Evolutionary conservation across 768 basidiomycete genomes (phyloP).

Genomic region (Lentinula guzmanii): DNA sequence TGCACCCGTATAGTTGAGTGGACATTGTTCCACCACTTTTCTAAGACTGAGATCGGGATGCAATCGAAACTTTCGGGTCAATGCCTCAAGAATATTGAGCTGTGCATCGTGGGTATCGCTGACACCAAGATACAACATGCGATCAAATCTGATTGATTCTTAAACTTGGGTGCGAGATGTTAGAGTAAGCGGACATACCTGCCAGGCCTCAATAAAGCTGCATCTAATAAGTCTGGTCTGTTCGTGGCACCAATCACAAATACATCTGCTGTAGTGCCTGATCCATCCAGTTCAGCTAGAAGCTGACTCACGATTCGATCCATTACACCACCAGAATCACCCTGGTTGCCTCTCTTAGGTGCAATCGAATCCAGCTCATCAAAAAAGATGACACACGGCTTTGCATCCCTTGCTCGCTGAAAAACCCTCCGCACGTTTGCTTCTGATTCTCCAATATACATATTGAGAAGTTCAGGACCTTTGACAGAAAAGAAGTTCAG

Average conservation of each 20-base stretch:
- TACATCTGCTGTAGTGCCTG: constrained; percentile 53
- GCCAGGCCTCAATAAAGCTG: constrained; percentile 85
- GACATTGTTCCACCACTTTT: constrained; percentile 64
- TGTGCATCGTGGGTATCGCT: constrained; percentile 83
- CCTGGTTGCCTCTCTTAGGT: constrained; percentile 90
- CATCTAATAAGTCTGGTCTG: constrained; percentile 85
- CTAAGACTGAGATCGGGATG: constrained; percentile 60
- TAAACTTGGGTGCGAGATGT: constrained; percentile 1
- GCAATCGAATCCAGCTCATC: constrained; percentile 95
- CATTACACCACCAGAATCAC: constrained; percentile 97
- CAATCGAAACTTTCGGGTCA: constrained; percentile 89
- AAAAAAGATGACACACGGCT: constrained; percentile 94
- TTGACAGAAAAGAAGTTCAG: constrained; percentile 98
- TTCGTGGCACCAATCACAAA: constrained; percentile 98
- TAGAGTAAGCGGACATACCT: constrained; percentile 33
- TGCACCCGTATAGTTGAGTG: constrained; percentile 94
- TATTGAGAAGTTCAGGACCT: constrained; percentile 92
- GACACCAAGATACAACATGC: constrained; percentile 94
- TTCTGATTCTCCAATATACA: constrained; percentile 98
- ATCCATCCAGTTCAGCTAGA: constrained; percentile 83
- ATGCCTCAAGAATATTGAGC: constrained; percentile 76
- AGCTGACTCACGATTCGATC: constrained; percentile 95
- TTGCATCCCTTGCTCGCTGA: constrained; percentile 85
- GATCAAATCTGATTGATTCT: constrained; percentile 72
- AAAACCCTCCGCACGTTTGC: constrained; percentile 95